Conservation (phyloP, 192 early-diverging fungal species). For the Rhizoclosmatium globosum region DNA sequence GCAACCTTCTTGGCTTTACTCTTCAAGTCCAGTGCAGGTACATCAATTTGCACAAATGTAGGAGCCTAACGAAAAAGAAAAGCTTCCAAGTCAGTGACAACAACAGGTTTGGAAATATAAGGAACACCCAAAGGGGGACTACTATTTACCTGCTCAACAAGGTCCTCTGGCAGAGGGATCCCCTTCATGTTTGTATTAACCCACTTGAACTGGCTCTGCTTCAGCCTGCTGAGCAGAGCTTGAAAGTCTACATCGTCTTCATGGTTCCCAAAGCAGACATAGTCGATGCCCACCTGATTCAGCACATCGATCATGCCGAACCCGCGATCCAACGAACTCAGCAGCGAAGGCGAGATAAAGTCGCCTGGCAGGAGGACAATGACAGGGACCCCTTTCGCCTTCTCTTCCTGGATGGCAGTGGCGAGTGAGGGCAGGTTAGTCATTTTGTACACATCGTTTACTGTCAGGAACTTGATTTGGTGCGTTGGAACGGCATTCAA, state of each 20-base stretch:
- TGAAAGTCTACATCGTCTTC: conserved; percentile 32
- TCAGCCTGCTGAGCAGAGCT: neutral
- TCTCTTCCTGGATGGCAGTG: neutral
- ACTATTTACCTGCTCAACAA: neutral
- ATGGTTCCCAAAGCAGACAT: conserved; percentile 33
- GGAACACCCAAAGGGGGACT: neutral
- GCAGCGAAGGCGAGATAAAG: conserved; percentile 27
- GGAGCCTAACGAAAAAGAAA: neutral
- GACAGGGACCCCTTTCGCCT: neutral
- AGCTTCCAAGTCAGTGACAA: too few relatives aligned
- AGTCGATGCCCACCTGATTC: conserved; percentile 29
- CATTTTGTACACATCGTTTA: conserved; percentile 10
- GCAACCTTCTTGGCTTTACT: neutral
- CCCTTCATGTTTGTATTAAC: conserved; percentile 21
- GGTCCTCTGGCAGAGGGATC: neutral
- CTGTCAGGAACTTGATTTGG: neutral
- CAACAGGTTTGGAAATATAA: neutral
- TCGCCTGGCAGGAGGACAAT: conserved; percentile 6
- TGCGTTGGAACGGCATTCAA: neutral
- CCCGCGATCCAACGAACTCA: conserved; percentile 15
- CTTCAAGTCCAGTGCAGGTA: neutral
- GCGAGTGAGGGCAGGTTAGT: neutral
- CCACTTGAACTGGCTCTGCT: conserved; percentile 19
- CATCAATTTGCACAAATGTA: neutral
- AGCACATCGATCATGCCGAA: conserved; percentile 31